Evolutionary conservation across 1,139 yeast genomes (phyloP), one percentile per base, ranked within the genome.

Genomic region (Scheffersomyces quercinus): DNA sequence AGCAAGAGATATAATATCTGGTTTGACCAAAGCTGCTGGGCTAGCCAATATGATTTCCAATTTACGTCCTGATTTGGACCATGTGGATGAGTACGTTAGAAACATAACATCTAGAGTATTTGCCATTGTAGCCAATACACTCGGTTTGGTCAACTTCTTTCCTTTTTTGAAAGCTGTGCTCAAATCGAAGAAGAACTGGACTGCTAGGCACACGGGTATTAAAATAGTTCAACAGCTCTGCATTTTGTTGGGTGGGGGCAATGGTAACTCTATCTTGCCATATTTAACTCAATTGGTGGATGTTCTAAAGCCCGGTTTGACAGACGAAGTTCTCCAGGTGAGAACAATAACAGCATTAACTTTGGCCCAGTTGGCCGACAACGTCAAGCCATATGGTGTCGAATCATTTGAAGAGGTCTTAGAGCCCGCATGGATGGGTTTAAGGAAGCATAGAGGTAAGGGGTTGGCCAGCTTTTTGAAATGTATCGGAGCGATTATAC

Each of bases 91-190:
- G 53, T 85, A 83, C 54, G 82, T 87, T 4, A 73, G 98, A 43
- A 86, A 86, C 54, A 73, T 84, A 1, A 84, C 96, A 0, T 81
- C 97, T 0, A 70, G 95, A 45, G 81, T 91, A 0, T 75, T 91
- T 62, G 97, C 98, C 0, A 87, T 90, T 5, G 93, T 88, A 3
- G 91, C 96, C 0, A 80, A 82, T 42, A 81, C 97, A 0, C 64
- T 90, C 28, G 97, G 98, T 0, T 68, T 90, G 7, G 82, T 80
- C 2, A 68, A 79, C 3, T 64, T 89, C 40, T 57, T 93, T 12
- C 97, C 97, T 0, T 90, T 93, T 59, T 62, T 93, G 30, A 80
- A 76, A 47, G 97, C 97, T 0, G 95, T 89, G 2, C 83, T 95
- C 43, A 77, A 76, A 43, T 86, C 96, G 0, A 84, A 82, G 55